Base-by-base conservation (phyloP, 2,329 filamentous ascomycete genomes). In the Chrysoporthe austroafricana region DNA sequence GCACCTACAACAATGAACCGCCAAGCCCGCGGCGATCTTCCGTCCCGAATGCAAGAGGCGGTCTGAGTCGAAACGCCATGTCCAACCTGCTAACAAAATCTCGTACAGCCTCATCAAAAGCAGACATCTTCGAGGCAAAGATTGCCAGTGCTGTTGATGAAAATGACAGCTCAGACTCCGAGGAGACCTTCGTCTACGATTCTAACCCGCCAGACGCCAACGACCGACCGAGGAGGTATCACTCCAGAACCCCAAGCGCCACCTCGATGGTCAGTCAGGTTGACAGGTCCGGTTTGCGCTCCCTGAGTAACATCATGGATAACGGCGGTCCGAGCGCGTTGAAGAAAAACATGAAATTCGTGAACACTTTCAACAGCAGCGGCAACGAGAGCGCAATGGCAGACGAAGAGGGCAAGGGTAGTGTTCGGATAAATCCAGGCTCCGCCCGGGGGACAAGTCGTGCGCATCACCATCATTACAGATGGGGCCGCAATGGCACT, bases 181-280 rank as follows among this genome's bases (percentile, higher is more conserved):
- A 97, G 75, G 96, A 98, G 79, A 98, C 96, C 0, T 99, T 98
- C 78, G 96, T 99, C 18, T 99, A 99, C 80, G 96, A 99, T 79
- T 98, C 96, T 36, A 99, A 99, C 75, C 96, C 95, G 11, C 92
- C 93, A 63, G 89, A 91, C 72, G 79, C 76, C 62, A 83, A 81
- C 61, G 87, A 90, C 64, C 83, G 88, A 52, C 86, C 86, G n/a
- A 87, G 88, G 71, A 88, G 94, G 70, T 93, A 95, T 78, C 95
- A 98, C 79, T 98, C 95, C 26, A 89, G 96, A 70, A 99, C 96
- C 1, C 96, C 96, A 7, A 98, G 94, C 78, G 92, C 94, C 56
- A 96, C 95, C 4, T 98, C 95, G 6, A 89, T 91, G 86, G 85
- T 79, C 26, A 93, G 91, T 78, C 88, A 92, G 73, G 83, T 87